Evolutionary conservation across 2,329 filamentous ascomycete species (phyloP), one percentile per base, ranked within the genome.

Genomic region (Stachybotrys chlorohalonatus): DNA sequence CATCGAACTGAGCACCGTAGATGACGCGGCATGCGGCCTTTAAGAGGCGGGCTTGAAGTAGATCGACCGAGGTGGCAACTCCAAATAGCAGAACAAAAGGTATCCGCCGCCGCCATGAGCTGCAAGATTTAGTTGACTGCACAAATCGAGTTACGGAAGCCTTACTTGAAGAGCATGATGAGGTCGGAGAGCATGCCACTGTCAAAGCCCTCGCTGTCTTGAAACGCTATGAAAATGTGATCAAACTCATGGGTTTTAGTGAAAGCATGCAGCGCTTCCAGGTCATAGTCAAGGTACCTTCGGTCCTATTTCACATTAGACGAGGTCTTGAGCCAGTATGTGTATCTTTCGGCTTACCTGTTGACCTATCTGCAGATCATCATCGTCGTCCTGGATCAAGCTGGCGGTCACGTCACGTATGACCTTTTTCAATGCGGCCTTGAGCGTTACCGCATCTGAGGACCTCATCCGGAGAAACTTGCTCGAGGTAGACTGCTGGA

Each of bases 151-250:
- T 5, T 11, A 16, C 30, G 31, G n/a, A 31, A 11, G 15, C 70
- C 78, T 51, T 74, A 87, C 85, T 82, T 80, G 56, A 93, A 78
- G 6, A 92, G 76, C 45, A 78, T 75, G 49, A 93, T 79, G 42
- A 90, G 65, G 55, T 93, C 88, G 1, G 84, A 84, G 11, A 95
- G 72, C n/a, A 94, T 70, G 32, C 74, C 73, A 50, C 82, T 82
- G 61, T 92, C 89, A 64, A 94, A 92, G 0, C 86, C 89, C 69
- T 94, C 90, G 58, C 87, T 90, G 64, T 94, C 89, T 66, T 91
- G 86, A 56, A 94, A 84, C 0, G 86, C 83, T 51, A 95, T 75
- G 52, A 90, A 79, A 9, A 93, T 79, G 60, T 83, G 82, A 47
- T 79, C 70, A 32, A 78, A 78, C 30, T 70, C 67, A 45, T 79